Percentiles rank a stretch among this genome's conserved stretches.
Conservation (phyloP, 1,284 basidiomycete genomes). For the Cryptococcus sp. region DNA sequence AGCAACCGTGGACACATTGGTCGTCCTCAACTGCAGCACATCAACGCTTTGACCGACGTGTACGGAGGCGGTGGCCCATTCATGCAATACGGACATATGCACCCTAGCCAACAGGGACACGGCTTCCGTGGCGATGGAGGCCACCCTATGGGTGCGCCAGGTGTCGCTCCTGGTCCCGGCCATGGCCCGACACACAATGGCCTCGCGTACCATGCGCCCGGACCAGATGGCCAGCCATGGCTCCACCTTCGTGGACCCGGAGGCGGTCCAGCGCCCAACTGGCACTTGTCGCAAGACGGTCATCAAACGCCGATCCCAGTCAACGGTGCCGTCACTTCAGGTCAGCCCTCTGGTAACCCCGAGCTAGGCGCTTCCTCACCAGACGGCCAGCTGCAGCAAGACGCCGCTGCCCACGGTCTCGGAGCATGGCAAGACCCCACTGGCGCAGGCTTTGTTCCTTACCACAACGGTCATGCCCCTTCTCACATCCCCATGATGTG, state of each 20-base stretch:
- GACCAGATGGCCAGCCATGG: slow-evolving; percentile 51
- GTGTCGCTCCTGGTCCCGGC: slow-evolving; percentile 9
- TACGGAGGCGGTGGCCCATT: slow-evolving; percentile 50
- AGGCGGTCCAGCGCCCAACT: slow-evolving; percentile 44
- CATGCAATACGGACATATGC: slow-evolving; percentile 34
- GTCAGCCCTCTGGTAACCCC: slow-evolving; percentile 1
- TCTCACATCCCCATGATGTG: slow-evolving; percentile 20
- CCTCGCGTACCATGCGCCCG: slow-evolving; percentile 49
- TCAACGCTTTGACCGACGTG: slow-evolving; percentile 53
- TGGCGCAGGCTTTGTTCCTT: slow-evolving; percentile 16
- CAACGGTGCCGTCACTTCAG: no score
- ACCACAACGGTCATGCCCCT: slow-evolving; percentile 25
- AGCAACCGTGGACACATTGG: slow-evolving; percentile 42
- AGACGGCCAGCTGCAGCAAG: not conserved
- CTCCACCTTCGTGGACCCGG: slow-evolving; percentile 44
- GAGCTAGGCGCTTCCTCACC: slow-evolving; percentile 3
- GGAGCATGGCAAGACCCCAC: slow-evolving; percentile 16
- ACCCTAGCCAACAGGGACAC: slow-evolving; percentile 11
- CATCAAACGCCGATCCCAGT: slow-evolving; percentile 10
- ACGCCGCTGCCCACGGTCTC: slow-evolving; percentile 2
- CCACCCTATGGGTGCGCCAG: slow-evolving; percentile 1
- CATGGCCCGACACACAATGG: slow-evolving; percentile 41
- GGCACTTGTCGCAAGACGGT: slow-evolving; percentile 23
- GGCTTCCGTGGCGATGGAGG: not conserved
- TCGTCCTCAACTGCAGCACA: slow-evolving; percentile 52